Evolutionary conservation across 2,329 filamentous ascomycete species (phyloP).

Genomic region (Hypoxylon sp.): DNA sequence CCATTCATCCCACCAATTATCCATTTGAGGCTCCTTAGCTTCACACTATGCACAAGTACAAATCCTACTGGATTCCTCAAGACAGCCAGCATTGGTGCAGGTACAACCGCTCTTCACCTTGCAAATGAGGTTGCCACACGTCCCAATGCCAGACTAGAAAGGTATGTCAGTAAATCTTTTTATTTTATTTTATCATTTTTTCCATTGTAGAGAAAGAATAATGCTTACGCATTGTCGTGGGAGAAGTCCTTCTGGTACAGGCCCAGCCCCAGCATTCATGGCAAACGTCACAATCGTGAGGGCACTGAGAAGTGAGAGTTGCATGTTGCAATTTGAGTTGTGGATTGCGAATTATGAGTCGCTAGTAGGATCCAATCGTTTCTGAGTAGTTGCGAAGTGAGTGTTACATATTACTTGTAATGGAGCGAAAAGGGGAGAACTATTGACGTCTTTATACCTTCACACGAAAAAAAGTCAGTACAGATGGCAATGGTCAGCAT

Average conservation of each 20-base stretch:
- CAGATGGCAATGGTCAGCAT: neutral
- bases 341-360: conserved; percentile 11
- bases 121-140: conserved; percentile 26
- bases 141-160: conserved; percentile 25
- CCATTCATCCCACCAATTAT: neutral
- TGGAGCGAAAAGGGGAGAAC: neutral
- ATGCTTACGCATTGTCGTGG: conserved; percentile 31
- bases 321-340: conserved; percentile 24
- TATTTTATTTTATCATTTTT: too few relatives aligned
- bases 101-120: conserved; percentile 27
- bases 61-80: conserved; percentile 22
- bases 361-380: neutral
- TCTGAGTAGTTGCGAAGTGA: neutral
- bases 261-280: conserved; percentile 21
- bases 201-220: neutral
- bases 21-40: neutral
- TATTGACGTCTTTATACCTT: conserved; percentile 4
- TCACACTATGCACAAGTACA: conserved; percentile 25
- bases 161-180: neutral
- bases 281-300: conserved; percentile 13
- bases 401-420: neutral
- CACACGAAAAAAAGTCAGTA: neutral
- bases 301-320: conserved; percentile 21
- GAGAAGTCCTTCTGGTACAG: conserved; percentile 27
- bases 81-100: conserved; percentile 24